Base-by-base conservation (phyloP, 2,329 filamentous ascomycete genomes). In the Aspergillus sp. region DNA sequence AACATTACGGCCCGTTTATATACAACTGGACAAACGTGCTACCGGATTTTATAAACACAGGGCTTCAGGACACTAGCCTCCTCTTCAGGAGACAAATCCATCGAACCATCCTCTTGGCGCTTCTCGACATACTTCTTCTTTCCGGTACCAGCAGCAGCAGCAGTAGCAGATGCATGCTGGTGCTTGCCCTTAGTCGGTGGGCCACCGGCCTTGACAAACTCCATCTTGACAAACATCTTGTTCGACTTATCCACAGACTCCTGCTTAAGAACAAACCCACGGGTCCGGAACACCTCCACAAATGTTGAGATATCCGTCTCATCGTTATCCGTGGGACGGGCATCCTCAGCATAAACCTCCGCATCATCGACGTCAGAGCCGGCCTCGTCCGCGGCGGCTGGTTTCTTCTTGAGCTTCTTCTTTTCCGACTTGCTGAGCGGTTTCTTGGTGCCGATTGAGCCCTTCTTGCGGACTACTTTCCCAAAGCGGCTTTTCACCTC, bases 161-260 rank as follows among this genome's bases (percentile, higher is more conserved):
- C 62, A 52, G 53, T 58, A 48, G 57, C 63, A 46, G 59, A 65
- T 54, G 68, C 57, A 36, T 36, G 34, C 19, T 19, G 6, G 53
- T 85, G 81, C 72, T 94, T 94, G 27, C 89, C 89, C 63, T 82
- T 84, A 2, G 76, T 76, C 0, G 90, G 85, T 40, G 81, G 73
- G 19, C 81, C 59, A 33, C 59, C 81, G n/a, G 78, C 81, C 73
- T 97, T 98, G 58, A 90, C 75, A 68, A 98, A 98, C 58, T 85
- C 82, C 88, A 98, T 91, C 71, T 85, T 88, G 56, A 97, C 91
- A 73, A 98, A 98, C 93, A 98, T 98, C 72, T 86, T 94, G 71
- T 98, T 98, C 47, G 78, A 80, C 60, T 94, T 72, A 70, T 98
- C 89, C 7, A 94, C 76, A 0, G 83, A 52, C 73, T 77, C 57